Percentiles rank a stretch among this genome's conserved stretches.
phyloP scores from a whole-genome alignment of 805 yeast genomes.

The Lachancea lanzarotensis region DNA sequence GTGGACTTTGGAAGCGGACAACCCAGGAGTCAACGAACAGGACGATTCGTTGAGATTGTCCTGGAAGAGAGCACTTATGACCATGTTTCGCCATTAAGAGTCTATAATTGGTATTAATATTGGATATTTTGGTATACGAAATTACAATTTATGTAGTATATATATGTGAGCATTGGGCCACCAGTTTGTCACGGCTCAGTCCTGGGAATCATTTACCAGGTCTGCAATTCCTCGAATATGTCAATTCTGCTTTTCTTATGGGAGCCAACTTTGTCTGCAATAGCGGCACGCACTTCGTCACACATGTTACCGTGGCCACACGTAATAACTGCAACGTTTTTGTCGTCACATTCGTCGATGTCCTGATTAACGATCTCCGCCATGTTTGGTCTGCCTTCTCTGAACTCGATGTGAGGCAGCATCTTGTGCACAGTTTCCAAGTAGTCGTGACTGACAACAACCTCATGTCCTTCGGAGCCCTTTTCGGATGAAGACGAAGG shows the following conservation, averaged over 20 bases:
- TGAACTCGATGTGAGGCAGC: conserved; percentile 36
- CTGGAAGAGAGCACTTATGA: no score
- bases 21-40: no score
- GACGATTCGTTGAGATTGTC: no score
- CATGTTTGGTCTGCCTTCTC: conserved; percentile 42
- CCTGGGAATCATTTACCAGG: conserved; percentile 36
- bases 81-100: no score
- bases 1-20: no score
- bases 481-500: conserved; percentile 8
- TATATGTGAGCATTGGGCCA: no score
- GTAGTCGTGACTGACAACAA: neutral
- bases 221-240: conserved; percentile 51
- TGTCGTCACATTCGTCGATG: conserved; percentile 32
- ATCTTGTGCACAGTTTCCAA: conserved; percentile 14
- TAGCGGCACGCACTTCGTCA: conserved; percentile 43
- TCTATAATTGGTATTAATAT: no score
- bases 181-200: no score
- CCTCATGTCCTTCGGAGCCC: conserved; percentile 7
- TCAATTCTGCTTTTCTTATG: conserved; percentile 40
- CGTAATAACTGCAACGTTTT: conserved; percentile 43
- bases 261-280: conserved; percentile 31
- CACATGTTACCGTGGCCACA: conserved; percentile 53
- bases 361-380: conserved; percentile 34
- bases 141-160: no score
- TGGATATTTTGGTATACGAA: no score